These are phyloP conservation scores for Penicillium sp. DNA, from an alignment of 2,329 filamentous ascomycete genomes.

Conservation along the genomic window DNA sequence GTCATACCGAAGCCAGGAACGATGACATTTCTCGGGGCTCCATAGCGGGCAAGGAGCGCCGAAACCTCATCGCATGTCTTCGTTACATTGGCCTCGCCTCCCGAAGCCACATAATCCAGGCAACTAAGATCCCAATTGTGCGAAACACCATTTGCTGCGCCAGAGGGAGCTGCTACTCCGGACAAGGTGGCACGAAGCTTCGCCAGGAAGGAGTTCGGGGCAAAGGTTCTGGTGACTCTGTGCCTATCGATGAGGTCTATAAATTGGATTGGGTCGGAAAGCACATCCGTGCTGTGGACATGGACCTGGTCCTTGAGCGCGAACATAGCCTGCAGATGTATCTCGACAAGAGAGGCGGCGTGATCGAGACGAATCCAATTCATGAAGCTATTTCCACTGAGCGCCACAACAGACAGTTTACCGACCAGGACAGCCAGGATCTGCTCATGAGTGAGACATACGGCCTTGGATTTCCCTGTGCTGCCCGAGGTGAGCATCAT, in stretches of 20 bases:
- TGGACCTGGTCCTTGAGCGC: slow-evolving; percentile 22
- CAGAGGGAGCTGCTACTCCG: slow-evolving; percentile 30
- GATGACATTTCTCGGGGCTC: slow-evolving; percentile 44
- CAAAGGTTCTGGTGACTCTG: slow-evolving; percentile 29
- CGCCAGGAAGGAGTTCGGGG: slow-evolving; percentile 31
- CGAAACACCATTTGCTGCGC: slow-evolving; percentile 44
- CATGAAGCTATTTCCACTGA: slow-evolving; percentile 21
- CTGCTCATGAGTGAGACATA: background rate
- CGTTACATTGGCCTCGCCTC: slow-evolving; percentile 41
- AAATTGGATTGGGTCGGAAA: slow-evolving; percentile 42
- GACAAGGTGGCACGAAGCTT: slow-evolving; percentile 10
- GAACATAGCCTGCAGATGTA: slow-evolving; percentile 31
- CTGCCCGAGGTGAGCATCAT: slow-evolving; percentile 1
- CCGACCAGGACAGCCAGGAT: background rate
- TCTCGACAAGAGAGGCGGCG: slow-evolving; percentile 39
- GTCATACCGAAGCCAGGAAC: slow-evolving; percentile 38
- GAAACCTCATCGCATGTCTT: slow-evolving; percentile 38
- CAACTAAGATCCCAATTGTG: slow-evolving; percentile 36
- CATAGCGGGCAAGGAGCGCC: slow-evolving; percentile 14
- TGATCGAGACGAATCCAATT: slow-evolving; percentile 46
- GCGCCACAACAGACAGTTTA: background rate
- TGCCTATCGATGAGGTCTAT: slow-evolving; percentile 45
- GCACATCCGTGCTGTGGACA: slow-evolving; percentile 15
- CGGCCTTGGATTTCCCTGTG: background rate
- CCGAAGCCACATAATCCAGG: slow-evolving; percentile 36